Conservation (phyloP, 1,284 basidiomycete species). For the Ganoderma leucocontextum region DNA sequence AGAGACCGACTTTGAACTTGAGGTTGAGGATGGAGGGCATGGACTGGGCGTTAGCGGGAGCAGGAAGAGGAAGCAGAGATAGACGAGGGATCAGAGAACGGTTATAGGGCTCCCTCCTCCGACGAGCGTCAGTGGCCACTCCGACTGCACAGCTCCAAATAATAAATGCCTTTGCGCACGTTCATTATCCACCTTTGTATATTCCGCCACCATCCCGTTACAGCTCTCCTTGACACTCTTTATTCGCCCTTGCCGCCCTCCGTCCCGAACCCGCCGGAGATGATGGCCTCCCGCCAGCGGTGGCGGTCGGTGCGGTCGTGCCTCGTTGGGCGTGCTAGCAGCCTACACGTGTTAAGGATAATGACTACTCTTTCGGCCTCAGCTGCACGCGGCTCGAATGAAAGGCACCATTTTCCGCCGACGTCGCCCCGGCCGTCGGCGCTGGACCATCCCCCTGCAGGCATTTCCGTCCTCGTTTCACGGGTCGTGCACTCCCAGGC, state of each 20-base stretch:
- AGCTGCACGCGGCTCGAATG: constrained; percentile 39
- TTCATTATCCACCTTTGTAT: constrained; percentile 2
- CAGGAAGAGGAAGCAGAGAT: constrained; percentile 36
- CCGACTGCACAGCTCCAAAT: constrained; percentile 7
- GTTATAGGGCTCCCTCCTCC: constrained; percentile 40
- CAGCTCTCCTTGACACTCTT: neutral
- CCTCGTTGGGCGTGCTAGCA: constrained; percentile 9
- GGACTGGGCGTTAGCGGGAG: constrained; percentile 38
- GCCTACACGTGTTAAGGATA: constrained; percentile 37
- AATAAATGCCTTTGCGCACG: constrained; percentile 1
- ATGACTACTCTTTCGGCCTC: constrained; percentile 31
- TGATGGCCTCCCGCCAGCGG: constrained; percentile 1
- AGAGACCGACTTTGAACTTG: constrained; percentile 78
- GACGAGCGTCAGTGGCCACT: constrained; percentile 22
- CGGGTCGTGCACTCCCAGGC: constrained; percentile 8
- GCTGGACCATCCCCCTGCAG: constrained; percentile 27
- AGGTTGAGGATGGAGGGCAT: constrained; percentile 87
- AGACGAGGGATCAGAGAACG: constrained; percentile 28
- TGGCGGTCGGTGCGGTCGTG: constrained; percentile 27
- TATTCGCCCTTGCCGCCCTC: constrained; percentile 4
- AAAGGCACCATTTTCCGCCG: constrained; percentile 44
- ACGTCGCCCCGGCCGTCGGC: constrained; percentile 41
- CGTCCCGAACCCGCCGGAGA: constrained; percentile 12
- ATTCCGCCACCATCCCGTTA: neutral
- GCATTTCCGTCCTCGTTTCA: constrained; percentile 24